Conservation (phyloP, 371 early-diverging fungal species). For the Mortierella sp. region DNA sequence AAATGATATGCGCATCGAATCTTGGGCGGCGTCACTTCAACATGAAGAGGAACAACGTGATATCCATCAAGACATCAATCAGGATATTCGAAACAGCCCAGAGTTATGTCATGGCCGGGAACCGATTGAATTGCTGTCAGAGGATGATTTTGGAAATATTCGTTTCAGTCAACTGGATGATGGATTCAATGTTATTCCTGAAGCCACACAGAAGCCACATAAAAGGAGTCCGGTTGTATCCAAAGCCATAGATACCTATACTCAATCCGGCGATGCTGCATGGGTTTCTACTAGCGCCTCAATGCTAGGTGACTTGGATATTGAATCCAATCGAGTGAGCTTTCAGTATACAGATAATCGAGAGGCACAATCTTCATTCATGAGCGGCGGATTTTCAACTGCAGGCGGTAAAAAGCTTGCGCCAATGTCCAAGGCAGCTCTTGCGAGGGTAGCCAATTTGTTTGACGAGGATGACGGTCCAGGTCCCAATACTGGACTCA, state of each 20-base stretch:
- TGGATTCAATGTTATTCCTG: constrained; percentile 19
- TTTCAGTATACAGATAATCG: background rate
- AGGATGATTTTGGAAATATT: constrained; percentile 41
- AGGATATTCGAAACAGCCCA: background rate
- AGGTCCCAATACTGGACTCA: background rate
- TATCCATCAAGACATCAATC: background rate
- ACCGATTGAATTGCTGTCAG: background rate
- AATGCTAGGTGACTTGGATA: constrained; percentile 12
- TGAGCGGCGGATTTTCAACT: constrained; percentile 19
- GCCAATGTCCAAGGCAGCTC: constrained; percentile 16
- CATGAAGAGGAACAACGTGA: background rate
- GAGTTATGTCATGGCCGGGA: background rate
- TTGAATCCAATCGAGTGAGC: background rate
- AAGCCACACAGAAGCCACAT: constrained; percentile 16
- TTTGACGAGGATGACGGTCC: constrained; percentile 16
- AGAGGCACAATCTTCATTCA: background rate
- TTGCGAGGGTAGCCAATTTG: constrained; percentile 8
- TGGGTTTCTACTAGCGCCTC: constrained; percentile 20
- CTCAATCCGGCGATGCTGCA: background rate
- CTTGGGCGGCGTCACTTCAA: constrained; percentile 15
- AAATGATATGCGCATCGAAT: constrained; percentile 10
- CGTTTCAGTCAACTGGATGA: constrained; percentile 47
- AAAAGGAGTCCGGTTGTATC: background rate
- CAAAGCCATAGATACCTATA: background rate
- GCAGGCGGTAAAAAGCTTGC: constrained; percentile 28